Base-by-base conservation (phyloP, 352 stramenopile species). In the Pseudoperonospora humuli region DNA sequence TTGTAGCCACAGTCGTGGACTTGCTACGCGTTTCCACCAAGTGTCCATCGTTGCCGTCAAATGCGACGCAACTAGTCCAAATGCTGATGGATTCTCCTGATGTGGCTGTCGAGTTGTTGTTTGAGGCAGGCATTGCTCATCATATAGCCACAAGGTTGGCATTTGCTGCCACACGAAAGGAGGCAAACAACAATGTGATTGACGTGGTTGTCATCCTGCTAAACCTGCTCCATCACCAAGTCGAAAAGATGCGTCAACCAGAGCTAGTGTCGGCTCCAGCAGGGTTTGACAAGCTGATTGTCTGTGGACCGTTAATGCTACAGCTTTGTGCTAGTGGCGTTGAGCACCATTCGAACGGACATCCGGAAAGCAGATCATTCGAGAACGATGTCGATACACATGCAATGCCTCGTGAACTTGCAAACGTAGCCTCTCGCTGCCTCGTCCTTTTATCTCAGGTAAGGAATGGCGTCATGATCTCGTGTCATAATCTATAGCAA, bases 381-480 rank as follows among this genome's bases (percentile, higher is more conserved):
- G 28, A 46, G 42, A 45, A 37, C 14, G 17, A 37, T 13, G 11
- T 15, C 31, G 11, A 23, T 4, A 7, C 31, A 37, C 14, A 37
- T 6, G 9, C 7, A 6, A 37, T 27, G 34, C 14, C 18, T 27
- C 18, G 2, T 37, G 43, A 58, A 25, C 36, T 64, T 7, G 57
- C 62, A 0, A 63, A 81, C 32, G 18, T 76, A 24, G 55, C 69
- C 6, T 86, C 75, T 13, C 56, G 71, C 2, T 83, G 71, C 45
- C 51, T 86, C 27, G 51, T 84, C 7, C 75, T 70, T 14, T 45
- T 81, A 14, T 84, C 75, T 4, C 75, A 84, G 71, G 75, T 84
- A 59, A 41, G 27, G n/a, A 15, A 0, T 20, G 19, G 9, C n/a
- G 33, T 27, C n/a, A n/a, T 41, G 3, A 10, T 24, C 35, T 28